These are phyloP conservation scores for Platanthera zijinensis DNA, from an alignment of 106 monocot genomes.

Conservation along the genomic window DNA sequence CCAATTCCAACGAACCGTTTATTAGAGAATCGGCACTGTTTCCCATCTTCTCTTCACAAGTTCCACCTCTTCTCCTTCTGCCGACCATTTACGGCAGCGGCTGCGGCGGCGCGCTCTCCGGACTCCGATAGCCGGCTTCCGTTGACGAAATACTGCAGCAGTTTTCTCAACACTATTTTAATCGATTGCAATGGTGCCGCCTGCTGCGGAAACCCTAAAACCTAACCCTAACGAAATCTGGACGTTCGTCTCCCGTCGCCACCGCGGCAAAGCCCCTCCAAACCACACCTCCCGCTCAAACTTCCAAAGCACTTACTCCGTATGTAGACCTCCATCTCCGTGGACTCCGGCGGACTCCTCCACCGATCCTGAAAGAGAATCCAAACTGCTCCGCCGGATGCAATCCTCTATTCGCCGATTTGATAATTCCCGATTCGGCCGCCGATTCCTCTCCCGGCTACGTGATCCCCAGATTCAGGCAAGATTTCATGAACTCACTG, in stretches of 20 bases:
- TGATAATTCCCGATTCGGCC: conserved; percentile 39
- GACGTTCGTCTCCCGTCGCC: conserved; percentile 50
- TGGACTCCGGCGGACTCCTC: conserved; percentile 52
- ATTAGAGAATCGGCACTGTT: too few relatives aligned
- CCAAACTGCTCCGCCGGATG: conserved; percentile 33
- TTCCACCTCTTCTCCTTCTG: too few relatives aligned
- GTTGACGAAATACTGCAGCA: background rate
- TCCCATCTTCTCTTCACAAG: too few relatives aligned
- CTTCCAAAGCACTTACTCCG: conserved; percentile 5
- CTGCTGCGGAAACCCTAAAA: conserved; percentile 11
- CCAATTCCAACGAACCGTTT: too few relatives aligned
- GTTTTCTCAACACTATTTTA: background rate
- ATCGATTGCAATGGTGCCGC: conserved; percentile 3
- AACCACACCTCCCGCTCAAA: background rate
- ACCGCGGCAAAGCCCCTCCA: conserved; percentile 13
- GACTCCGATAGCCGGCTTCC: too few relatives aligned
- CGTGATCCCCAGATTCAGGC: conserved; percentile 20
- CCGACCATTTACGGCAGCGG: too few relatives aligned
- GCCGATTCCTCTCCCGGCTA: conserved; percentile 39
- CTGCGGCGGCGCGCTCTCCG: too few relatives aligned
- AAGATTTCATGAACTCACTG: conserved; percentile 5
- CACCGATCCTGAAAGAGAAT: conserved; percentile 20
- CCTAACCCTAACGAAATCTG: conserved; percentile 22
- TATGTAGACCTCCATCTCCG: conserved; percentile 22
- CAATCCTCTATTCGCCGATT: conserved; percentile 30